Base-by-base conservation (phyloP, 495 filamentous ascomycete species). In the Xylaria venustula region DNA sequence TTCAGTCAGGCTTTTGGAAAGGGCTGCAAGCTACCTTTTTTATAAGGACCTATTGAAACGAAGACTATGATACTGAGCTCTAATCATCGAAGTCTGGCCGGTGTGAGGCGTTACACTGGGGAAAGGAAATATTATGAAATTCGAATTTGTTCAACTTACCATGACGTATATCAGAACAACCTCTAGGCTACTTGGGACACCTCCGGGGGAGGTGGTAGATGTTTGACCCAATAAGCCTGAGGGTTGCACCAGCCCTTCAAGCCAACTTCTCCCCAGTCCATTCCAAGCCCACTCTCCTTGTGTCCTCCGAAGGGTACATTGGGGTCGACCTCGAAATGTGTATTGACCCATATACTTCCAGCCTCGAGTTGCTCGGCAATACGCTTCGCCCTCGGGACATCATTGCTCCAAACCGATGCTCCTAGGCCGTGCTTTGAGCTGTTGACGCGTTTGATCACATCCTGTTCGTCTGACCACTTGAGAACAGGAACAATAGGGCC, bases 221-320 rank as follows among this genome's bases (percentile, higher is more conserved):
- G 46, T 15, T 51, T 51, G 7, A 51, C 48, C 48, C 48, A 51
- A 15, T 19, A 22, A 2, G 37, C 51, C 62, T 82, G 79, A 14
- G 77, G 67, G 61, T 84, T 85, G 54, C 75, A 79, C 64, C 76
- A 87, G 2, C 66, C 70, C 57, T 79, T 72, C 50, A 86, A 55
- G 7, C 85, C 85, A 20, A 71, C 70, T 15, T 75, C 22, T 0
- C 79, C 79, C 76, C 77, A 81, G 34, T 87, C 85, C 55, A 76
- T 73, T 1, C 85, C 85, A 53, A 87, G 74, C 12, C 85, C 85
- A 49, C 77, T 81, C 62, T 80, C 71, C 75, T 87, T 86, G 61
- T 80, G 77, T 0, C 84, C 85, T 8, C 81, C 80, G 64, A 85
- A 85, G 5, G 79, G 73, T 3, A 75, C 76, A 61, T 81, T 71